Conservation (phyloP, 306 rosid species). For the Trifolium pratense region DNA sequence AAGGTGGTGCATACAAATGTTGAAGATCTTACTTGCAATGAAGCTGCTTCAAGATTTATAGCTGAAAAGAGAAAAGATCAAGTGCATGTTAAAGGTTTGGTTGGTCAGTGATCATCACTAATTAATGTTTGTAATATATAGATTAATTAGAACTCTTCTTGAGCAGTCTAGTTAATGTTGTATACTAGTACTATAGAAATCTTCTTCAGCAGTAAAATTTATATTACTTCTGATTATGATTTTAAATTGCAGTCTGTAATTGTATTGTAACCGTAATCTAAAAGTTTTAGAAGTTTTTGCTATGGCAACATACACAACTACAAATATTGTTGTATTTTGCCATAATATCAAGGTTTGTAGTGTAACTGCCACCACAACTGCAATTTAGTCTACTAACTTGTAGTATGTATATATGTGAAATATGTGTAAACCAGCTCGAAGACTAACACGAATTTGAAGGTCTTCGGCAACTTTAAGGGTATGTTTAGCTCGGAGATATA, state of each 20-base stretch:
- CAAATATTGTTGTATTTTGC: not conserved
- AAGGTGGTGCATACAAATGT: constrained; percentile 44
- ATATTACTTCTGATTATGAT: not conserved
- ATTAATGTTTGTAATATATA: not conserved
- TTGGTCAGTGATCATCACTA: constrained; percentile 40
- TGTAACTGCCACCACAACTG: not conserved
- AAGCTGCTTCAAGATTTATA: constrained; percentile 51
- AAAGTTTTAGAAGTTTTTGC: not conserved
- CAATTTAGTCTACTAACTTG: constrained; percentile 21
- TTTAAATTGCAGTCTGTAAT: constrained; percentile 1
- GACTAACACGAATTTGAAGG: constrained; percentile 25
- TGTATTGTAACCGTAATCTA: not conserved
- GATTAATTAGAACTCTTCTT: constrained; percentile 10
- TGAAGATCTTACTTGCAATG: constrained; percentile 52
- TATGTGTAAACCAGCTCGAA: constrained; percentile 43
- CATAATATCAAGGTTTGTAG: not conserved
- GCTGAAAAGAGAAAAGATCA: constrained; percentile 38
- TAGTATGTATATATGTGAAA: constrained; percentile 16
- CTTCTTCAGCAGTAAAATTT: not conserved
- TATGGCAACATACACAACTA: not conserved
- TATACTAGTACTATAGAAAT: constrained; percentile 28
- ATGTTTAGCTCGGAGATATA: not conserved
- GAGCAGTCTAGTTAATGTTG: not conserved
- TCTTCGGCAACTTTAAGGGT: constrained; percentile 40
- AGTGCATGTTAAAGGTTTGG: constrained; percentile 43